Percentiles rank a stretch among this genome's conserved stretches.
Conservation (phyloP, 192 early-diverging fungal genomes). For the Coemansia sp. region DNA sequence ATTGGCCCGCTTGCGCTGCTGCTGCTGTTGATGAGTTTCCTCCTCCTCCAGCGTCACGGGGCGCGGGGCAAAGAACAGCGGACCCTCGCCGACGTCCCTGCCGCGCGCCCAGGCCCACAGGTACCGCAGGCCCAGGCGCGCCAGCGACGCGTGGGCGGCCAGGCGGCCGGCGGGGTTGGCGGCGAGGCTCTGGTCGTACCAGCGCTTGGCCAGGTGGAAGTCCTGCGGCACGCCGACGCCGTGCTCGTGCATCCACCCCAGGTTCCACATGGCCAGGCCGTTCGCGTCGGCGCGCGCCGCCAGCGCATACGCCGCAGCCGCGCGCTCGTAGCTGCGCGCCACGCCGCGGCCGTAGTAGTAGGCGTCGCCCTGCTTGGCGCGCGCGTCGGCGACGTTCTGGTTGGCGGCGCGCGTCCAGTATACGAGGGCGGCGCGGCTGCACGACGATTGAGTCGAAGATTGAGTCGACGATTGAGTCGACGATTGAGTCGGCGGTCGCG, state of each 20-base stretch:
- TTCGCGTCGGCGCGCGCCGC: conserved; percentile 78
- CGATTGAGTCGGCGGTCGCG: too few relatives aligned
- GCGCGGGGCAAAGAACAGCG: conserved; percentile 54
- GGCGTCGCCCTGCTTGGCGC: conserved; percentile 93
- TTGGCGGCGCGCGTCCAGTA: conserved; percentile 97
- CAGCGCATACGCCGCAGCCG: conserved; percentile 81
- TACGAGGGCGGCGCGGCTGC: conserved; percentile 64
- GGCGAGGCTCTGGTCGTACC: conserved; percentile 82
- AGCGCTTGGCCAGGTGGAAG: conserved; percentile 91
- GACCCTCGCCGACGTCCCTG: conserved; percentile 58
- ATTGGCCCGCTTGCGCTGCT: too few relatives aligned
- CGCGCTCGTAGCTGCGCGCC: conserved; percentile 66
- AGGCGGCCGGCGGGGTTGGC: conserved; percentile 82
- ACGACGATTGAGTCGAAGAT: too few relatives aligned
- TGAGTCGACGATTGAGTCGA: too few relatives aligned
- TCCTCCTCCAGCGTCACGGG: conserved; percentile 13
- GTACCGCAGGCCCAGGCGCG: conserved; percentile 68
- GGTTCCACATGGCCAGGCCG: conserved; percentile 93
- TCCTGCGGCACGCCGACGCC: conserved; percentile 91
- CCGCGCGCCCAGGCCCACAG: conserved; percentile 68
- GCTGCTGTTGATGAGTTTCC: too few relatives aligned
- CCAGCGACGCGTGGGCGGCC: conserved; percentile 75
- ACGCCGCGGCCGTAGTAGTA: conserved; percentile 86
- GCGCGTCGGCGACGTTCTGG: conserved; percentile 86
- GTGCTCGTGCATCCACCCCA: conserved; percentile 96